Evolutionary conservation across 495 filamentous ascomycete species (phyloP), one percentile per base, ranked within the genome.

Genomic region (Hypoxylon trugodes): DNA sequence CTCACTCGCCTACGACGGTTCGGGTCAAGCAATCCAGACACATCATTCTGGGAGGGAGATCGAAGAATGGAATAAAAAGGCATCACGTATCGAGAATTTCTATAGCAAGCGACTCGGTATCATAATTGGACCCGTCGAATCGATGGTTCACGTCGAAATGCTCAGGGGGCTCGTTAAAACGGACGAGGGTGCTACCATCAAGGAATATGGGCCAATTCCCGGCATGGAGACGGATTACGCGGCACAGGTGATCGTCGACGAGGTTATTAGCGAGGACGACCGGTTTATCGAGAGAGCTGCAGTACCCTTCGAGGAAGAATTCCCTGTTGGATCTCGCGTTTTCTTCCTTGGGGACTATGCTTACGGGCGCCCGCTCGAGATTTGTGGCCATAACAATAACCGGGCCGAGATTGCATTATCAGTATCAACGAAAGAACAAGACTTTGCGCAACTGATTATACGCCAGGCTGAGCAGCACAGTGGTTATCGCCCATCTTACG

Each of bases 341-440:
- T 98, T 99, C 79, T 99, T 96, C 79, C 77, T 99, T n/a, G 96
- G 96, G 36, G 96, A 97, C 2, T 94, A 88, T 77, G 91, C 91
- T 68, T 97, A 96, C 67, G 96, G 96, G 9, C 85, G 93, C 38
- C 95, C 96, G 1, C 76, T 96, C 12, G 86, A 96, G 75, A 86
- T 99, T 47, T 83, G 83, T n/a, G 83, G 86, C 2, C 90, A 96
- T 67, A 81, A 80, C 7, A 79, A 84, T 41, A 87, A 89, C 61
- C 91, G 88, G 68, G 88, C 90, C 12, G 87, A 90, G 59, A 86
- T 96, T 45, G 84, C 89, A 79, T 76, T 99, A 30, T 86, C 86
- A 4, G 81, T 83, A 8, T 74, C 88, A 35, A 85, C 86, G 2
- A 88, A 84, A 54, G 92, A 97, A 65, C 84, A 85, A 0, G 90